Evolutionary conservation across 1,284 basidiomycete genomes (phyloP), one percentile per base, ranked within the genome.

Genomic region (Earliella scabrosa): DNA sequence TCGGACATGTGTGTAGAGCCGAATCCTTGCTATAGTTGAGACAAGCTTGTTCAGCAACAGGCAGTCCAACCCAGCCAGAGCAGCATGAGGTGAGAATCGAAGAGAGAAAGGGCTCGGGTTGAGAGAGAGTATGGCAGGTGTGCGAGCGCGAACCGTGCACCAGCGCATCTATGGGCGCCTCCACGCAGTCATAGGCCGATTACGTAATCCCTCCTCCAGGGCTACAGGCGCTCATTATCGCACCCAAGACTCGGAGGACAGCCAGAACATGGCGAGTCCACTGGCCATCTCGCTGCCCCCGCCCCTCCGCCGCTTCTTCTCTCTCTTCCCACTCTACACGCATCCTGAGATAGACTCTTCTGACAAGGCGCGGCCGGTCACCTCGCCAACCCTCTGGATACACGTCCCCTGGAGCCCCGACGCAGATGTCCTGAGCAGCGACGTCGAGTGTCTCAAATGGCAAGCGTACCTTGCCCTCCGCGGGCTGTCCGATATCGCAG

Each of bases 371-470:
- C 13, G 61, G 76, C 20, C 73, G 0, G 57, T 83, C 50, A 56
- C 59, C 35, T 31, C 63, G 13, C 85, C 87, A 4, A 83, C 85
- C 0, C 78, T 92, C 45, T 90, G 88, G 86, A 82, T 90, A 27
- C 75, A 77, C 18, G 79, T 82, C 10, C 85, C 86, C 4, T 68
- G 65, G 44, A 57, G 51, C 29, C 56, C 64, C 1, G 64, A 65
- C 13, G 65, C 68, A 3, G 70, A 73, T 41, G 70, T 81, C 2
- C 79, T 92, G 59, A 90, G 88, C 69, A 71, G 78, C 50, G 90
- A 93, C 71, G 86, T 91, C 59, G 89, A 92, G 64, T 92, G 90
- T 70, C 79, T 93, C 64, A 92, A 90, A 73, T 92, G 89, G 90
- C 90, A 92, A 70, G n/a, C n/a, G n/a, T n/a, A n/a, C n/a, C n/a